Evolutionary conservation across 768 basidiomycete species (phyloP).

Genomic region (Psilocybe cyanescens): DNA sequence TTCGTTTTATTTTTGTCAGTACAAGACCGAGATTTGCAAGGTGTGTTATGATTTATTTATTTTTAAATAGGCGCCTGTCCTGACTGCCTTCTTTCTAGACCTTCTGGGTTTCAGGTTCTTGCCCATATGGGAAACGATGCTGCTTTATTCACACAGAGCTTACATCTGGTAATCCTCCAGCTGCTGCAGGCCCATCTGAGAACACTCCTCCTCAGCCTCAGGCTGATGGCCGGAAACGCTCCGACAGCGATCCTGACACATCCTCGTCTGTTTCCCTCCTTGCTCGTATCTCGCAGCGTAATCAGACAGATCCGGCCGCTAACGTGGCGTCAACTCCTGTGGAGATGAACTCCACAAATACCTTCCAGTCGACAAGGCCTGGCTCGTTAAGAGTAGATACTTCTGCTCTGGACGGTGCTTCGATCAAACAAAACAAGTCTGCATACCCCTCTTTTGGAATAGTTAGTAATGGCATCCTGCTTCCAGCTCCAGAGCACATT

Average conservation of each 20-base stretch:
- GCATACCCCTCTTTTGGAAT: slow-evolving; percentile 69
- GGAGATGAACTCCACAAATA: slow-evolving; percentile 48
- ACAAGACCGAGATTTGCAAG: slow-evolving; percentile 94
- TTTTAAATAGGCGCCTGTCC: slow-evolving; percentile 12
- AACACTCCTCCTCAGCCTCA: slow-evolving; percentile 58
- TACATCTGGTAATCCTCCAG: slow-evolving; percentile 57
- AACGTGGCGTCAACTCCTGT: slow-evolving; percentile 54
- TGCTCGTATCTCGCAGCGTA: slow-evolving; percentile 64
- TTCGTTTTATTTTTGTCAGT: slow-evolving; percentile 45
- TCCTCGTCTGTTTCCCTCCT: slow-evolving; percentile 71
- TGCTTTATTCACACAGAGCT: slow-evolving; percentile 94
- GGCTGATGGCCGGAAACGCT: slow-evolving; percentile 63
- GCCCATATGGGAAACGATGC: slow-evolving; percentile 90
- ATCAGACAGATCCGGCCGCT: slow-evolving; percentile 57
- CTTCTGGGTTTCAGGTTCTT: slow-evolving; percentile 93
- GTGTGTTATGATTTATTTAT: slow-evolving; percentile 41
- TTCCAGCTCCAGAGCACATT: slow-evolving; percentile 61
- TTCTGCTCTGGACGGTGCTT: slow-evolving; percentile 57
- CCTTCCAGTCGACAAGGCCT: slow-evolving; percentile 63
- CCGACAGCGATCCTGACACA: slow-evolving; percentile 83
- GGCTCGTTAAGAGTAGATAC: slow-evolving; percentile 80
- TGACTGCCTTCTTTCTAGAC: slow-evolving; percentile 52
- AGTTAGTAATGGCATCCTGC: slow-evolving; percentile 59
- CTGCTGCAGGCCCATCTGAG: slow-evolving; percentile 43
- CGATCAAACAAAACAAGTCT: slow-evolving; percentile 81